Evolutionary conservation across 1,284 basidiomycete species (phyloP).

Genomic region (Trichosporon sp.): DNA sequence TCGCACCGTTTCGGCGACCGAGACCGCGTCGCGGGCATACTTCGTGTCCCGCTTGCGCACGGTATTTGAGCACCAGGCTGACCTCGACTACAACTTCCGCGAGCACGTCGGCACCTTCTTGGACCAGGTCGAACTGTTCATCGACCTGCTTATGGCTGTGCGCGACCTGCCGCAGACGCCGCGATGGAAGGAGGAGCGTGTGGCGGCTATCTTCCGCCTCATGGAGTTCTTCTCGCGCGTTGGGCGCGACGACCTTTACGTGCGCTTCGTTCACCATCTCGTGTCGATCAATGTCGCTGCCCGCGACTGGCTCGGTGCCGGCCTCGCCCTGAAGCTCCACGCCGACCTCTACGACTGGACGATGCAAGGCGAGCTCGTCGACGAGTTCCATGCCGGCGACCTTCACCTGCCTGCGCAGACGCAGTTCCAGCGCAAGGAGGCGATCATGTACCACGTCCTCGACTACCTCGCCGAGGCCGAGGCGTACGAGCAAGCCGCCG

Average conservation of each 20-base stretch:
- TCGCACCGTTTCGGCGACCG: conserved; percentile 20
- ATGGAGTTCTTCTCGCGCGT: conserved; percentile 88
- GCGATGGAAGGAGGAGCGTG: conserved; percentile 87
- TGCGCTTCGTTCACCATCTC: conserved; percentile 90
- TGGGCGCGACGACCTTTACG: conserved; percentile 81
- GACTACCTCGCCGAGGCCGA: conserved; percentile 90
- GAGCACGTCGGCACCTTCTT: conserved; percentile 76
- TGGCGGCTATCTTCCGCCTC: conserved; percentile 83
- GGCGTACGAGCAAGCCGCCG: conserved; percentile 90
- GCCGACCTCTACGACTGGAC: conserved; percentile 92
- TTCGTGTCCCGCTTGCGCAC: conserved; percentile 89
- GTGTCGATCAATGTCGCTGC: conserved; percentile 81
- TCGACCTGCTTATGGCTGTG: conserved; percentile 85
- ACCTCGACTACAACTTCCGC: conserved; percentile 72
- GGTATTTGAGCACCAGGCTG: conserved; percentile 70
- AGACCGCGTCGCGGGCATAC: conserved; percentile 74
- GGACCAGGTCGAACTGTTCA: conserved; percentile 85
- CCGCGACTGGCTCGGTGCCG: conserved; percentile 87
- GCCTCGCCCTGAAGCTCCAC: conserved; percentile 84
- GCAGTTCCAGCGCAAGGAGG: conserved; percentile 90
- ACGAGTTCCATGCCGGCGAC: conserved; percentile 67
- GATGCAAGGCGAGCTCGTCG: conserved; percentile 64
- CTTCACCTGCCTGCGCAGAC: conserved; percentile 85
- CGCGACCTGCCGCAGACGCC: conserved; percentile 92
- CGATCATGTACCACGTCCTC: conserved; percentile 73